Evolutionary conservation across 2,329 filamentous ascomycete genomes (phyloP), one percentile per base, ranked within the genome.

Genomic region (Septoria linicola): DNA sequence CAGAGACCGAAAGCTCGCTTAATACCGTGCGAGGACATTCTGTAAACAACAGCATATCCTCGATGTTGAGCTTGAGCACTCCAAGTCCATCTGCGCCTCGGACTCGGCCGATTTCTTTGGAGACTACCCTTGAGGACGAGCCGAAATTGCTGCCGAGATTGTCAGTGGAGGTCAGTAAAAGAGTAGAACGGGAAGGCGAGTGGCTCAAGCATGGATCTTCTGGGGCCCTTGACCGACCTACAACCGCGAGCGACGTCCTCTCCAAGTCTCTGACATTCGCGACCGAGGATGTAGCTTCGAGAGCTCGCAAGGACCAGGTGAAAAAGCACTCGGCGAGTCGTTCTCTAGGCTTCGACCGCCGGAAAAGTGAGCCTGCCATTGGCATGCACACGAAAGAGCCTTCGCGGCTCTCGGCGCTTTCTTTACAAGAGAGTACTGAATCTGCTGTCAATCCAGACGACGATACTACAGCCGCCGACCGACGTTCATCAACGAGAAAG

Each of bases 1-100:
- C 84, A 16, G 89, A 93, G 66, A 89, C 88, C 0, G 85, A 89
- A 39, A 90, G 85, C 65, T 93, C 87, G 2, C 73, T 82, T 47
- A 78, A 78, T 1, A 89, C 88, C 0, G 78, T 84, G 14, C 80
- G 83, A 34, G 81, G 83, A 4, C 88, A 92, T 67, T 88, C 85
- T 1, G 78, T 88, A 27, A 87, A 87, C 20, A 87, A 85, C 51
- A 95, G 88, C 68, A 83, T 93, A 40, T 90, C 87, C 3, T 95
- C 88, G 0, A 76, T 92, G 35, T 75, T 88, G 3, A 88, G 87
- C 43, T 67, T 77, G 8, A 79, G 78, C 10, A 78, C 76, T 8
- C 68, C 73, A 14, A 75, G 72, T 55, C 73, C 75, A 17, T 68
- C 69, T 8, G 68, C 72, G 13, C 61, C 70, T 71, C 70, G 70